These are phyloP conservation scores for Diplotaxis tenuifolia DNA, from an alignment of 345 rosid genomes.

Conservation along the genomic window DNA sequence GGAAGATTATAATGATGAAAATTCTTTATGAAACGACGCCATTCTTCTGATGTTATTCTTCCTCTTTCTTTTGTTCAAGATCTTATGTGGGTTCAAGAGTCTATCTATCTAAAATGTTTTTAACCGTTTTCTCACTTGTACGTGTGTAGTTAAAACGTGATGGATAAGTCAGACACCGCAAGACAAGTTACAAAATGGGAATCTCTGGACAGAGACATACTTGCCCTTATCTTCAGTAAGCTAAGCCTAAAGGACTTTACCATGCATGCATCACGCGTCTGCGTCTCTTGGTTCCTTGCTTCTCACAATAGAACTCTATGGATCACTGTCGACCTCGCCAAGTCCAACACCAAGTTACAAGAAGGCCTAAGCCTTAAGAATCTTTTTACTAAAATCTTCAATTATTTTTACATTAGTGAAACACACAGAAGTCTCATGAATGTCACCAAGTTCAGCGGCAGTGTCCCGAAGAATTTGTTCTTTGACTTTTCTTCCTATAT, in stretches of 20 bases:
- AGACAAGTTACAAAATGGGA: constrained; percentile 4
- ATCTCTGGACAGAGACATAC: constrained; percentile 12
- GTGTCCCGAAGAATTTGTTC: neutral
- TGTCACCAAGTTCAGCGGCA: constrained; percentile 3
- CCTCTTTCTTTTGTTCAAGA: neutral
- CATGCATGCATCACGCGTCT: constrained; percentile 5
- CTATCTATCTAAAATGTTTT: neutral
- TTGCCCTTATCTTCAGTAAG: neutral
- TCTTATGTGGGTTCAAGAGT: neutral
- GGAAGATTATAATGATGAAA: neutral
- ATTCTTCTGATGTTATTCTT: neutral
- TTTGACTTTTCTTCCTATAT: neutral
- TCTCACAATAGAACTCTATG: constrained; percentile 19
- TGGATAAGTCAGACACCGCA: constrained; percentile 7
- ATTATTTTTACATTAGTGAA: neutral
- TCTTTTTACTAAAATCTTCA: neutral
- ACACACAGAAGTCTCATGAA: neutral
- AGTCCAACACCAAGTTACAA: neutral
- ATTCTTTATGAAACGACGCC: neutral
- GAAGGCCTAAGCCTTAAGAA: neutral
- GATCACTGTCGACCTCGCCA: neutral
- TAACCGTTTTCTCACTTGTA: neutral
- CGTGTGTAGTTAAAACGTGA: neutral
- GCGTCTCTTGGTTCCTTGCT: constrained; percentile 18
- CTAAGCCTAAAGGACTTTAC: neutral